A percentile compares a stretch with the other conserved stretches of the same genome.
Evolutionary conservation across 768 basidiomycete species (phyloP).

Genomic region (Mycena vitilis): DNA sequence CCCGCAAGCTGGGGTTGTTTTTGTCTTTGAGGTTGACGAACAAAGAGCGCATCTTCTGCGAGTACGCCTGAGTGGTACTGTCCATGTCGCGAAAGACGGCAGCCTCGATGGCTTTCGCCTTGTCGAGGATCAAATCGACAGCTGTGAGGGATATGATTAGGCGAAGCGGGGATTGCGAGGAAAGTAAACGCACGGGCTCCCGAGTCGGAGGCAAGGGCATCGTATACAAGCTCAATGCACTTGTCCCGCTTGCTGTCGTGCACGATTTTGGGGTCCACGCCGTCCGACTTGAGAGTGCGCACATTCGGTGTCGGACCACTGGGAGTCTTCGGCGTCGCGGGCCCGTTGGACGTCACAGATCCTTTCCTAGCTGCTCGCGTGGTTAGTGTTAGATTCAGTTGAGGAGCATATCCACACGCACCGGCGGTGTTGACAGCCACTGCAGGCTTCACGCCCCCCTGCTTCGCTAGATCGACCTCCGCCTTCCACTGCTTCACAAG

Average conservation of each 20-base stretch:
- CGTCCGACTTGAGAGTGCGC: slow-evolving; percentile 80
- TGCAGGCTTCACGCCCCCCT: slow-evolving; percentile 40
- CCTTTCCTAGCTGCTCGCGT: slow-evolving; percentile 39
- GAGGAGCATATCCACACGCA: slow-evolving; percentile 41
- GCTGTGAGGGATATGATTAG: slow-evolving; percentile 54
- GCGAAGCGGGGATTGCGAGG: slow-evolving; percentile 2
- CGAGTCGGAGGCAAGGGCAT: slow-evolving; percentile 89
- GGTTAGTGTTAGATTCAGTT: slow-evolving; percentile 19
- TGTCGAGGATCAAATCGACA: slow-evolving; percentile 71
- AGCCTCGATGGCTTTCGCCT: slow-evolving; percentile 79
- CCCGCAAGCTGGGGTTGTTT: slow-evolving; percentile 87
- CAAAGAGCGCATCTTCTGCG: slow-evolving; percentile 85
- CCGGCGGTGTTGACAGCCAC: slow-evolving; percentile 42
- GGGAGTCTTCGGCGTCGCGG: slow-evolving; percentile 54
- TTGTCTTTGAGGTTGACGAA: slow-evolving; percentile 97
- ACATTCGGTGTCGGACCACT: slow-evolving; percentile 46
- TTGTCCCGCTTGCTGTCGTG: slow-evolving; percentile 87
- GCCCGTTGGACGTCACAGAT: slow-evolving; percentile 46
- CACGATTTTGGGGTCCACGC: slow-evolving; percentile 63
- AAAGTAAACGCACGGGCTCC: slow-evolving; percentile 77
- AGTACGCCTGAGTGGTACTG: slow-evolving; percentile 65
- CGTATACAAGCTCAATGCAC: slow-evolving; percentile 91
- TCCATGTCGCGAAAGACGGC: slow-evolving; percentile 64
- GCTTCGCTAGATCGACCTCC: slow-evolving; percentile 80
- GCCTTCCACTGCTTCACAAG: slow-evolving; percentile 93